Evolutionary conservation across 768 basidiomycete genomes (phyloP).

Genomic region (Psilocybe sp.): DNA sequence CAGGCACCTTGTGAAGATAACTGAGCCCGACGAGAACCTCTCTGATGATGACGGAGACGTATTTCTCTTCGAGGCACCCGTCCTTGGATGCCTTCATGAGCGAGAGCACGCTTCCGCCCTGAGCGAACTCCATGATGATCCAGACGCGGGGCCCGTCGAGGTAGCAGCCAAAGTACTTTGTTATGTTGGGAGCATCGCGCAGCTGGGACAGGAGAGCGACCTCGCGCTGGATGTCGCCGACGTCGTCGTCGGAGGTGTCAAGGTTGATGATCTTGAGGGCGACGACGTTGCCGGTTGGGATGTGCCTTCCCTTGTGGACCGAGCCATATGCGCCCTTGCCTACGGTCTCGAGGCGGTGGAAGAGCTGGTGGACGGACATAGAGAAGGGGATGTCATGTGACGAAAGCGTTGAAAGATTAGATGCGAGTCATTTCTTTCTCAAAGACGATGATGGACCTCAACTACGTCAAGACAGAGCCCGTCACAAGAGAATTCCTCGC

Average conservation of each 20-base stretch:
- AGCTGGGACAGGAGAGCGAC: conserved; percentile 90
- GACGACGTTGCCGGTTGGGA: conserved; percentile 82
- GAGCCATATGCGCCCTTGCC: conserved; percentile 96
- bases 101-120: conserved; percentile 90
- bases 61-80: conserved; percentile 83
- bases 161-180: conserved; percentile 95
- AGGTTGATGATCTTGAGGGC: conserved; percentile 99
- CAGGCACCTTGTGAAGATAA: conserved; percentile 89
- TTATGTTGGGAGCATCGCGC: conserved; percentile 86
- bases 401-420: background rate
- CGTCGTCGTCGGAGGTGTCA: conserved; percentile 95
- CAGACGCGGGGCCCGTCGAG: conserved; percentile 94
- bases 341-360: conserved; percentile 84
- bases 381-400: conserved; percentile 12
- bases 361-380: conserved; percentile 65
- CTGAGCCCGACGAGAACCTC: conserved; percentile 85
- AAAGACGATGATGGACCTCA: conserved; percentile 55
- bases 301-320: conserved; percentile 88
- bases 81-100: conserved; percentile 86
- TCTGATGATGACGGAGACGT: conserved; percentile 81
- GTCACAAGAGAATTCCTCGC: conserved; percentile 81
- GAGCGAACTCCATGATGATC: conserved; percentile 98
- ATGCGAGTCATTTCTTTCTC: background rate
- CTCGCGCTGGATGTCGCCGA: conserved; percentile 94
- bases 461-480: conserved; percentile 48